Conservation (phyloP, 768 basidiomycete species). For the Xerocomellus chrysenteron region DNA sequence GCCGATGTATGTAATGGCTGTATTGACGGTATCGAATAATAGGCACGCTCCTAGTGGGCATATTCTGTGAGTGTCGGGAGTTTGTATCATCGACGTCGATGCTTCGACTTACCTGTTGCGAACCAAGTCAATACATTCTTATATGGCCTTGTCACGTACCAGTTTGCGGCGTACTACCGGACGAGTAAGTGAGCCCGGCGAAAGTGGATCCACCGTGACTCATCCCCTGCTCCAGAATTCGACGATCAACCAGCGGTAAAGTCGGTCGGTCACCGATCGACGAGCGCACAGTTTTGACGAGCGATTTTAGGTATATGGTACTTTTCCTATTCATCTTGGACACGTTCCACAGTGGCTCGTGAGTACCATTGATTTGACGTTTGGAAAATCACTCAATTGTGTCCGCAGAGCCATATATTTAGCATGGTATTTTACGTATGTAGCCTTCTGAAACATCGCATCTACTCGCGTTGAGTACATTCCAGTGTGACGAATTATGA, state of each 20-base stretch:
- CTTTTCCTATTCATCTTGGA: neutral
- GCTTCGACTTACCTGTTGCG: neutral
- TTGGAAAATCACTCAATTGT: no score
- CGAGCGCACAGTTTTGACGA: neutral
- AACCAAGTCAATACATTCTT: slow-evolving; percentile 27
- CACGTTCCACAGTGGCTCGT: slow-evolving; percentile 1
- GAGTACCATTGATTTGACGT: neutral
- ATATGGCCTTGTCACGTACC: slow-evolving; percentile 45
- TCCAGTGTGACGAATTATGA: slow-evolving; percentile 11
- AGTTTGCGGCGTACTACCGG: slow-evolving; percentile 41
- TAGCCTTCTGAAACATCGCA: no score
- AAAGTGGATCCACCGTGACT: neutral
- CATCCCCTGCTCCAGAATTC: slow-evolving; percentile 1
- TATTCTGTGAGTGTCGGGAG: slow-evolving; percentile 14
- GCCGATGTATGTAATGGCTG: no score
- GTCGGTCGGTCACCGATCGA: neutral
- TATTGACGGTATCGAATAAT: neutral
- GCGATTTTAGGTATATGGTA: neutral
- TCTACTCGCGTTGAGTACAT: neutral
- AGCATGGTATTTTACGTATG: slow-evolving; percentile 21
- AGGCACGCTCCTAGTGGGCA: slow-evolving; percentile 19
- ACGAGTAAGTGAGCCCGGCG: neutral
- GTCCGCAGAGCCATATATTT: slow-evolving; percentile 15
- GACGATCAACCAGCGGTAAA: slow-evolving; percentile 10
- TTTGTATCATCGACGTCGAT: neutral